These are phyloP conservation scores for Furcasterigmium furcatum DNA, from an alignment of 2,329 filamentous ascomycete species.

Conservation along the genomic window DNA sequence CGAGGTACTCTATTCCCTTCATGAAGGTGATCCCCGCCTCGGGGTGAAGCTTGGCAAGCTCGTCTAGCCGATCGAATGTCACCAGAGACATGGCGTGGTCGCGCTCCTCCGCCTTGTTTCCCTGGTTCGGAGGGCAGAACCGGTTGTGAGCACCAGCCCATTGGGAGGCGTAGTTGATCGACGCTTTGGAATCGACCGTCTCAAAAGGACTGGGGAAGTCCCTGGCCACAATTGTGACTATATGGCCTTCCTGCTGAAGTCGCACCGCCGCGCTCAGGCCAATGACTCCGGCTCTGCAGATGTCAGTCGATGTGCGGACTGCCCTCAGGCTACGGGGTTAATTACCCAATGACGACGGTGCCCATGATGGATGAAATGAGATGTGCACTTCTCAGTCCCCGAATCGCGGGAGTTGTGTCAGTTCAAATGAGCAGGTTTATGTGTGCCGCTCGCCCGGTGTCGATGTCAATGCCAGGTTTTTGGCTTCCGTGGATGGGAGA, in stretches of 20 bases:
- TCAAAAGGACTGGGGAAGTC: constrained; percentile 46
- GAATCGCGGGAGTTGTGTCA: too few species aligned
- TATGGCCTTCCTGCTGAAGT: constrained; percentile 35
- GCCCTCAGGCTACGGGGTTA: too few species aligned
- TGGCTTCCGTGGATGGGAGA: too few species aligned
- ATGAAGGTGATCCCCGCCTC: constrained; percentile 45
- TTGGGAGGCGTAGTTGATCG: constrained; percentile 53
- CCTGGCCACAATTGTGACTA: constrained; percentile 39
- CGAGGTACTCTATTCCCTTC: constrained; percentile 49
- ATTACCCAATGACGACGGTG: constrained; percentile 11
- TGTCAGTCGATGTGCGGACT: background rate
- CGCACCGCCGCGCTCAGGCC: constrained; percentile 46
- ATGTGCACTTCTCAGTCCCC: too few species aligned
- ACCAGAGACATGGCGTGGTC: constrained; percentile 39
- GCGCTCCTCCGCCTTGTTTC: constrained; percentile 23
- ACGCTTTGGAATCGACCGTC: constrained; percentile 31
- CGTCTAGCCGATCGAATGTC: constrained; percentile 40
- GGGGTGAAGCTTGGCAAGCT: constrained; percentile 21
- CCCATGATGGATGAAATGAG: constrained; percentile 5
- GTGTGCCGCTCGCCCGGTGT: too few species aligned
- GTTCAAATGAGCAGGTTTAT: too few species aligned
- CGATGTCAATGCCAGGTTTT: too few species aligned
- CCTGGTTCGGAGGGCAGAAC: constrained; percentile 38
- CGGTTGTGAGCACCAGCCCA: constrained; percentile 57
- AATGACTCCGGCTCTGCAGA: constrained; percentile 46